phyloP scores from a whole-genome alignment of 495 filamentous ascomycete species.

The Chaetomium fimeti region DNA sequence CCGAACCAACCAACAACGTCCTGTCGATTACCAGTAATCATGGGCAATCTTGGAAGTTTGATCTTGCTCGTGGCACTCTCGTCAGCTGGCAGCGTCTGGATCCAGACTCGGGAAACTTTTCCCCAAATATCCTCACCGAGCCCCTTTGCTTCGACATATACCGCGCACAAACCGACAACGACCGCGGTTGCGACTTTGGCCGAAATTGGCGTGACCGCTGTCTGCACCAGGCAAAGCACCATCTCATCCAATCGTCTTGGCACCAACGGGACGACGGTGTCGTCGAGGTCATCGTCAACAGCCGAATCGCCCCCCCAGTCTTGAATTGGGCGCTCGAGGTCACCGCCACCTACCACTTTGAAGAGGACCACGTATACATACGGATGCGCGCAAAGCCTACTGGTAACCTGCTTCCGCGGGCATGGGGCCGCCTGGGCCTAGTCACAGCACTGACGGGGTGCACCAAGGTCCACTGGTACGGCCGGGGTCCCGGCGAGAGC shows the following conservation, averaged over 20 bases:
- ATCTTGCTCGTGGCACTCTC: constrained; percentile 42
- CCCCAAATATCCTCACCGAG: constrained; percentile 44
- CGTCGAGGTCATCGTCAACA: constrained; percentile 43
- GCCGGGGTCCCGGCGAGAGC: constrained; percentile 61
- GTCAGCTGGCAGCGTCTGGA: constrained; percentile 36
- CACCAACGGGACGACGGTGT: constrained; percentile 32
- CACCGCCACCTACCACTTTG: constrained; percentile 55
- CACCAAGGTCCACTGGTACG: constrained; percentile 57
- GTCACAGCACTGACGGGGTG: constrained; percentile 47
- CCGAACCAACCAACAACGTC: background rate
- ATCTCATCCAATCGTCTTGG: constrained; percentile 46
- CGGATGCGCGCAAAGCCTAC: constrained; percentile 42
- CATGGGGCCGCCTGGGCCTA: constrained; percentile 60
- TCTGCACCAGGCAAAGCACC: constrained; percentile 45
- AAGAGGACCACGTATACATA: constrained; percentile 42
- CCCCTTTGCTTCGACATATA: constrained; percentile 50
- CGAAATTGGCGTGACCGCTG: constrained; percentile 43
- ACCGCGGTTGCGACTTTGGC: constrained; percentile 50
- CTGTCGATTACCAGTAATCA: constrained; percentile 34
- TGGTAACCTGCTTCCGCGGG: constrained; percentile 48
- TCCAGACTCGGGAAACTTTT: background rate
- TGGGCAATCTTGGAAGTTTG: constrained; percentile 44
- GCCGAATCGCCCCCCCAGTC: constrained; percentile 57
- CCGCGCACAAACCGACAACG: constrained; percentile 64
- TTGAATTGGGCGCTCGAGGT: constrained; percentile 61